Conservation (phyloP, 495 filamentous ascomycete genomes). For the Hypoxylon crocopeplum region DNA sequence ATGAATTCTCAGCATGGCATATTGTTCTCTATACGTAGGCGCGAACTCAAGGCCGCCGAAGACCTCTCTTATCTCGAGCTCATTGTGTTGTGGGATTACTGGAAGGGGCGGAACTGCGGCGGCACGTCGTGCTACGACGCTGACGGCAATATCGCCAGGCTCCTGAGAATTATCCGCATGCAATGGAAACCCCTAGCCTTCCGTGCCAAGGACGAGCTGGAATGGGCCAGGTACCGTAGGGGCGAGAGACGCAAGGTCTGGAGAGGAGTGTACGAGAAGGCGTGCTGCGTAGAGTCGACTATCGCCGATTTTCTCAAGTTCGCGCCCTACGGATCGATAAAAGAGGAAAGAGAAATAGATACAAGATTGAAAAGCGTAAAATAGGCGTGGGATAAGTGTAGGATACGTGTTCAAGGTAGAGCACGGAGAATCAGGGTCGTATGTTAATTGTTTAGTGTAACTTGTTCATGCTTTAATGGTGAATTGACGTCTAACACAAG, state of each 20-base stretch:
- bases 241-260: background rate
- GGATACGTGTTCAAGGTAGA: too few relatives aligned
- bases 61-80: background rate
- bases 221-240: background rate
- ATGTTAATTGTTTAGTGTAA: too few relatives aligned
- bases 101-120: slow-evolving; percentile 32
- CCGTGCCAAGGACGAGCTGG: slow-evolving; percentile 8
- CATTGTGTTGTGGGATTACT: slow-evolving; percentile 15
- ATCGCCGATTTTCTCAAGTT: background rate
- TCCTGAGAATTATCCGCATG: background rate
- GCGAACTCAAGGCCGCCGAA: background rate
- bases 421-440: too few relatives aligned
- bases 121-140: slow-evolving; percentile 22
- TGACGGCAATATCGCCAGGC: background rate
- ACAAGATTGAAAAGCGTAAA: too few relatives aligned
- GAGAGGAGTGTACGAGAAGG: slow-evolving; percentile 19
- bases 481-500: too few relatives aligned
- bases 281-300: slow-evolving; percentile 8
- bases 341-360: background rate
- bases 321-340: background rate
- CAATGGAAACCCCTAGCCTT: background rate
- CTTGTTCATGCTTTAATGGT: too few relatives aligned
- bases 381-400: too few relatives aligned
- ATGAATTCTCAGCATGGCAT: background rate
- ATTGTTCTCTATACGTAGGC: slow-evolving; percentile 1